These are phyloP conservation scores for Orbilia ellipsospora DNA, from an alignment of 2,329 filamentous ascomycete species.

Conservation along the genomic window DNA sequence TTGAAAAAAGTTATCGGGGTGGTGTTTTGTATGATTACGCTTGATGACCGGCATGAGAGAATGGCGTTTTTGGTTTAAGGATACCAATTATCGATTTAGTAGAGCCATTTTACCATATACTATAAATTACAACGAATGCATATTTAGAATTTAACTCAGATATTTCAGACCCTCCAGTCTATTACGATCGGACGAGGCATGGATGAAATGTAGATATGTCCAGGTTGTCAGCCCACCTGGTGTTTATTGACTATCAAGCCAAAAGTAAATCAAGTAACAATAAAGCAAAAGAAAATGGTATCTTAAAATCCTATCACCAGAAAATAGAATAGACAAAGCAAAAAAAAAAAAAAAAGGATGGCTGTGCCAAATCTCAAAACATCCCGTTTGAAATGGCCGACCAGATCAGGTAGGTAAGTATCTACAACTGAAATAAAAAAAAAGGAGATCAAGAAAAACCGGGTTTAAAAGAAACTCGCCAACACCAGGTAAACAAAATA, in stretches of 20 bases:
- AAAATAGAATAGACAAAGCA: conserved; percentile 2
- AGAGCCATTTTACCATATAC: conserved; percentile 1
- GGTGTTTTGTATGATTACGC: conserved; percentile 37
- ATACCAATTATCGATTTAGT: not conserved
- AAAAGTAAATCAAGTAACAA: not conserved
- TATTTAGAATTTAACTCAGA: not conserved
- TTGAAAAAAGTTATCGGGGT: conserved; percentile 11
- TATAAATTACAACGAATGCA: not conserved
- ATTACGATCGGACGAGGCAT: too few species aligned
- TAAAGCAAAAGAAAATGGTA: conserved; percentile 36
- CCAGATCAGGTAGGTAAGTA: conserved; percentile 12
- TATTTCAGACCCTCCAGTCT: too few species aligned
- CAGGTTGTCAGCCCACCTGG: too few species aligned
- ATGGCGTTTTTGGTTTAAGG: conserved; percentile 31
- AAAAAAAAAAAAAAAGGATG: conserved; percentile 5
- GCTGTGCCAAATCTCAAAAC: too few species aligned
- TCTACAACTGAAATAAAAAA: conserved; percentile 18
- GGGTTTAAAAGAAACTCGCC: conserved; percentile 20
- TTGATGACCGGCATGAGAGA: conserved; percentile 34
- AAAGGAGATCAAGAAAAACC: conserved; percentile 14
- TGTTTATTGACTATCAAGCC: too few species aligned
- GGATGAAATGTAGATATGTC: too few species aligned
- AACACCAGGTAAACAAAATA: conserved; percentile 26
- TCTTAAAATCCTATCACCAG: conserved; percentile 21
- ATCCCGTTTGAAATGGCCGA: too few species aligned